These are phyloP conservation scores for Phytophthora sansomeana DNA, from an alignment of 352 stramenopile genomes.

Conservation along the genomic window DNA sequence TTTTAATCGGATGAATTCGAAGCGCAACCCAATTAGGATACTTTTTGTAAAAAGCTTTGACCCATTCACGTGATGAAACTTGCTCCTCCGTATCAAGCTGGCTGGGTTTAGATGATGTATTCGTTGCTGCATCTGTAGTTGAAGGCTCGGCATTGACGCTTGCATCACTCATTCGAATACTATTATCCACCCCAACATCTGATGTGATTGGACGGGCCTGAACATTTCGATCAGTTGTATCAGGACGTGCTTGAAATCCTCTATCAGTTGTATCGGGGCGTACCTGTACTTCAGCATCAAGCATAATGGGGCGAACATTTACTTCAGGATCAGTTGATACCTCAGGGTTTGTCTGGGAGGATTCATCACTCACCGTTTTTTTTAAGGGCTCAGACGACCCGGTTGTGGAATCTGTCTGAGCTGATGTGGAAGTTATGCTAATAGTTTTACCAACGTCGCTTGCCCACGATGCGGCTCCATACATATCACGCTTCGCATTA, in stretches of 20 bases:
- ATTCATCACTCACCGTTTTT: too few species aligned
- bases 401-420: too few species aligned
- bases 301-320: not conserved
- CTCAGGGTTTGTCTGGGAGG: too few species aligned
- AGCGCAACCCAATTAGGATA: constrained; percentile 14
- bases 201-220: not conserved
- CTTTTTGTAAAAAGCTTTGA: constrained; percentile 9
- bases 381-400: not conserved
- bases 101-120: constrained; percentile 5
- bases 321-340: not conserved
- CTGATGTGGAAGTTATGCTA: too few species aligned
- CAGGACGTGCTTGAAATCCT: constrained; percentile 4
- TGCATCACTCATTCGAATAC: not conserved
- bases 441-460: not conserved
- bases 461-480: not conserved
- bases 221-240: constrained; percentile 8
- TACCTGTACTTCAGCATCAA: constrained; percentile 2
- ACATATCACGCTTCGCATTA: not conserved
- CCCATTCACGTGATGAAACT: constrained; percentile 5
- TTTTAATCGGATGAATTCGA: constrained; percentile 9
- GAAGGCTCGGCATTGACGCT: not conserved
- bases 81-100: constrained; percentile 5
- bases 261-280: constrained; percentile 3
- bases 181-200: constrained; percentile 3
- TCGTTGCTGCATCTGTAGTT: constrained; percentile 10